Percentiles rank a stretch among this genome's conserved stretches.
These are phyloP conservation scores for Tuber microsphaerosporum DNA, from an alignment of 495 filamentous ascomycete genomes.

Conservation along the genomic window DNA sequence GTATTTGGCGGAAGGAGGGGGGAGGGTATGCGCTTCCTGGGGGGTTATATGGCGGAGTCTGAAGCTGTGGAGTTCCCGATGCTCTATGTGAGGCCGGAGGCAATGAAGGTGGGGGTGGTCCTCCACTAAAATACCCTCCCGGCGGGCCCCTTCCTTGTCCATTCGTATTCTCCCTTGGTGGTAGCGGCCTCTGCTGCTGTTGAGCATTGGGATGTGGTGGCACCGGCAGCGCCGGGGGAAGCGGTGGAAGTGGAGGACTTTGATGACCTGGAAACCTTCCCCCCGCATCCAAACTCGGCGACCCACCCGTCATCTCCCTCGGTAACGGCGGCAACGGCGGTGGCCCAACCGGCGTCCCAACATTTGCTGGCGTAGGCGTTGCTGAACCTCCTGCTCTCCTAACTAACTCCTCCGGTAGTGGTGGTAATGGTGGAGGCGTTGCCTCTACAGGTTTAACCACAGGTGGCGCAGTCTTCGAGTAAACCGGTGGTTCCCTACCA, in stretches of 20 bases:
- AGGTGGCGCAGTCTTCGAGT: conserved; percentile 57
- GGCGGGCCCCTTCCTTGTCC: conserved; percentile 14
- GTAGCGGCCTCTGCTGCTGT: conserved; percentile 15
- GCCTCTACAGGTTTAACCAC: conserved; percentile 46
- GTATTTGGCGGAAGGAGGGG: conserved; percentile 14
- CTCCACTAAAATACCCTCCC: conserved; percentile 22
- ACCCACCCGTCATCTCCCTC: conserved; percentile 26
- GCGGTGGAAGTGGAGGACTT: conserved; percentile 22
- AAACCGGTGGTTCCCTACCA: conserved; percentile 86
- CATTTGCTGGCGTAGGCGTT: conserved; percentile 25
- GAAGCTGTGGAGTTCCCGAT: conserved; percentile 21
- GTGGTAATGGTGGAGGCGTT: conserved; percentile 60
- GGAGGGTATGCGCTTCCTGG: conserved; percentile 7
- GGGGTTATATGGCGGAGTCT: conserved; percentile 17
- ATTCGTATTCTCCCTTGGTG: conserved; percentile 23
- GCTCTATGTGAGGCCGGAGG: conserved; percentile 20
- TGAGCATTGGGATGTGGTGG: conserved; percentile 22
- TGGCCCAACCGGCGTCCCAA: conserved; percentile 26
- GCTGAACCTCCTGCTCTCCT: conserved; percentile 37
- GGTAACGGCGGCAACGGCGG: conserved; percentile 46
- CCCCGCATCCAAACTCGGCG: conserved; percentile 10
- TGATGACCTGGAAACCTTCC: conserved; percentile 16
- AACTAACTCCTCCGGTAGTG: conserved; percentile 58
- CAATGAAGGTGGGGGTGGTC: conserved; percentile 13
- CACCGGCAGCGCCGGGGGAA: conserved; percentile 30